Evolutionary conservation across 768 basidiomycete species (phyloP), one percentile per base, ranked within the genome.

Genomic region (Ramaria rubella): DNA sequence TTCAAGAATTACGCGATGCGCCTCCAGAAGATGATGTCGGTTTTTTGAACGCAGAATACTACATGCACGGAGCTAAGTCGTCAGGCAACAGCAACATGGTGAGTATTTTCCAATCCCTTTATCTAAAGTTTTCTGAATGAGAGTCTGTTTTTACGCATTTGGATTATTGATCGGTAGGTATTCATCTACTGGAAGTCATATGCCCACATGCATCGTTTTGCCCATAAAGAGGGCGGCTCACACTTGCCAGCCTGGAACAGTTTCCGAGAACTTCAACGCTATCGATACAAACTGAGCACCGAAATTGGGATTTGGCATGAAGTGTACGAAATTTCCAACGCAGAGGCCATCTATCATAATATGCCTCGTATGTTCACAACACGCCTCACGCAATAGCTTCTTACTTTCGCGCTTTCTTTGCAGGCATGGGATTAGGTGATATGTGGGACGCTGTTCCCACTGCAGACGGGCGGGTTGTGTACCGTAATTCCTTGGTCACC

Each of bases 221-320:
- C 56, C 12, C 56, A 57, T 27, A 57, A 57, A 30, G 49, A 23
- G 15, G 49, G 42, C 34, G 50, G 46, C 17, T 14, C 19, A 14
- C 56, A 57, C 38, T 57, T 26, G 29, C 49, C 30, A 12, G 56
- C 56, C 7, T 57, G 56, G 56, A 34, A 31, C 19, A 49, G 33
- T 21, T 57, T 14, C 38, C 29, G 29, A 23, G 36, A 21, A 11
- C 31, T 57, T 8, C 56, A 57, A 36, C 29, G 46, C 14, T 51
- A 57, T 24, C 38, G 24, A 21, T 30, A 14, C 6, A 40, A 38
- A 19, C 36, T 52, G 17, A 33, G 49, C 2, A 30, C 56, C 11
- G 26, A 57, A 44, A 57, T 57, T 42, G 56, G 56, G n/a, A 23
- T 57, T 14, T 57, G 56, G 56, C 56, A 57, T 26, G 56, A 57